Evolutionary conservation across 305 asterid species (phyloP), one percentile per base, ranked within the genome.

Genomic region (Withania somnifera): DNA sequence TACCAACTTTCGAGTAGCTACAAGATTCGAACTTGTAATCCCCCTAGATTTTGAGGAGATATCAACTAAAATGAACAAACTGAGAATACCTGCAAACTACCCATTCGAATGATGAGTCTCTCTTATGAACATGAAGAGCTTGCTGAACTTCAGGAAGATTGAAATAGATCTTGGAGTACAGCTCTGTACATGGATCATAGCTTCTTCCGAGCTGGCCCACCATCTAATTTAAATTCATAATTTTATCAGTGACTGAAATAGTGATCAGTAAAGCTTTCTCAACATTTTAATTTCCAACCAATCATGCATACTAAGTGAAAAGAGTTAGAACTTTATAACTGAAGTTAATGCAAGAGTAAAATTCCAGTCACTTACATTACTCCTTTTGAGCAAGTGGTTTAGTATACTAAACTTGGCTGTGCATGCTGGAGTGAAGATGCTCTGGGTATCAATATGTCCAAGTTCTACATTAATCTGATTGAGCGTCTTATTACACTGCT

Each of bases 101-200:
- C 98, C 97, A 95, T 84, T 84, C 85, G 60, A 79, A 85, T 17
- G 87, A 86, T 47, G 93, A 87, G 53, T 87, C 86, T 68, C 81
- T 86, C 73, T 50, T 83, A 78, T 28, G 88, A 88, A 91, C 93
- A 84, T 94, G 98, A 86, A 95, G 93, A 76, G 97, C 98, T n/a
- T 81, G 76, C 89, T 95, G 98, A 90, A 95, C 99, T 86, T 94
- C 98, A 3, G 92, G 97, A 80, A 91, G 97, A 90, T 95, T 95
- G 89, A 95, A 95, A 88, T 95, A 95, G 78, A 89, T 82, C 51
- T 83, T 86, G 13, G 99, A 87, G 86, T 95, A 97, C 84, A 83
- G 57, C 89, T 94, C 97, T 26, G 97, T 95, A 90, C 99, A 95
- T 42, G 99, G 98, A 86, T 95, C 99, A n/a, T 95, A 95, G 15